phyloP scores from a whole-genome alignment of 2,329 filamentous ascomycete genomes.

The Pseudocercospora vitis region DNA sequence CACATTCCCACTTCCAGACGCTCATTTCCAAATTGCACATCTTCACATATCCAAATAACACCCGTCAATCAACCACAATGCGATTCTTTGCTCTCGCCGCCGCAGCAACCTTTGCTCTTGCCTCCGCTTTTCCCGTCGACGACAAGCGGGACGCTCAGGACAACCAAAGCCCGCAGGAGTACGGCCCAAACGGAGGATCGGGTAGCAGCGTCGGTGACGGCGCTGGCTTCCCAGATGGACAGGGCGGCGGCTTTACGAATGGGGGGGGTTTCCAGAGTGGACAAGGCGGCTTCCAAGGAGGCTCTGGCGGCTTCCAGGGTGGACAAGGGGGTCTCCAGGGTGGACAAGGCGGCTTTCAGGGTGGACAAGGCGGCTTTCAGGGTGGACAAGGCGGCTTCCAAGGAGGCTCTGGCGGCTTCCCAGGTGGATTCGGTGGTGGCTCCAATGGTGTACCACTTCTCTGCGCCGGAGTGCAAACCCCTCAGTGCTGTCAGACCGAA shows the following conservation, averaged over 20 bases:
- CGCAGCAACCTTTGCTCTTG: constrained; percentile 11
- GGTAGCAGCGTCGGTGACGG: neutral
- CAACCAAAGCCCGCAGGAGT: neutral
- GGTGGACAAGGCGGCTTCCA: neutral
- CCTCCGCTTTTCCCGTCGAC: constrained; percentile 7
- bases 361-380: neutral
- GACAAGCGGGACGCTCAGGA: neutral
- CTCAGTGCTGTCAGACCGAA: constrained; percentile 14
- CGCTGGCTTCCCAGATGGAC: neutral
- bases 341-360: neutral
- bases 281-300: neutral
- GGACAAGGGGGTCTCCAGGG: neutral
- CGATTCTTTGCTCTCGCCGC: constrained; percentile 10
- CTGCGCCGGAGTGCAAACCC: constrained; percentile 9
- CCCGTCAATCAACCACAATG: constrained; percentile 9
- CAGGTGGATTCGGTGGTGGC: neutral
- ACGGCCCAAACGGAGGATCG: constrained; percentile 6
- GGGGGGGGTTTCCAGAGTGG: neutral
- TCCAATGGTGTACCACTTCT: neutral
- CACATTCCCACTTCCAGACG: too few species aligned
- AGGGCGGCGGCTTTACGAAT: neutral
- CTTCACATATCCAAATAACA: neutral
- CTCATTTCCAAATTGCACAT: too few species aligned
- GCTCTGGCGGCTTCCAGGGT: neutral
- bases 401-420: neutral